These are phyloP conservation scores for Clavariopsis aquatica DNA, from an alignment of 495 filamentous ascomycete species.

Conservation along the genomic window DNA sequence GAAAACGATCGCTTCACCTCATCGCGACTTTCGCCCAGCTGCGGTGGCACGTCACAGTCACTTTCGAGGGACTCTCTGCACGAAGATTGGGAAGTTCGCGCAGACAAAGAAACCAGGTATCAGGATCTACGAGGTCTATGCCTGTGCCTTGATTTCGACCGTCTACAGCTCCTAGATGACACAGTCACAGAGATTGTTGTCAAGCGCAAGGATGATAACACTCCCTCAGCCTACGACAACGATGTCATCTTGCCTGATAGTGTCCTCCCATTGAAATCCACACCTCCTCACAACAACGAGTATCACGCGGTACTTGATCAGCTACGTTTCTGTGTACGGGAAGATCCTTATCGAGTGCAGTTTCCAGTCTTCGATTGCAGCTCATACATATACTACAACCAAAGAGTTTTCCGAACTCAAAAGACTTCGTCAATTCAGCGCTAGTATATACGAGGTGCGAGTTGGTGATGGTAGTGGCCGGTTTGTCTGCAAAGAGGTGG, in stretches of 20 bases:
- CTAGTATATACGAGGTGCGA: not conserved
- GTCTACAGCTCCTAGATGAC: slow-evolving; percentile 29
- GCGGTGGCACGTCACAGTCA: slow-evolving; percentile 31
- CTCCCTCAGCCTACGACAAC: slow-evolving; percentile 1
- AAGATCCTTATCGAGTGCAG: slow-evolving; percentile 27
- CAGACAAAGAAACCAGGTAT: slow-evolving; percentile 18
- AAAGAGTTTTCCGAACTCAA: slow-evolving; percentile 15
- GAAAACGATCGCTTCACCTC: slow-evolving; percentile 19
- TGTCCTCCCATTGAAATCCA: slow-evolving; percentile 16
- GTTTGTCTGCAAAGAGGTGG: slow-evolving; percentile 1
- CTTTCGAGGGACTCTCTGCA: slow-evolving; percentile 37
- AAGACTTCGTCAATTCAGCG: slow-evolving; percentile 8
- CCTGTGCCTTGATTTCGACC: slow-evolving; percentile 32
- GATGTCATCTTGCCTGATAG: slow-evolving; percentile 6
- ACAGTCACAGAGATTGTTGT: slow-evolving; percentile 33
- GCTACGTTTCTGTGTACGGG: slow-evolving; percentile 22
- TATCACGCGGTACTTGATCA: slow-evolving; percentile 9
- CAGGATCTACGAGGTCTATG: slow-evolving; percentile 36
- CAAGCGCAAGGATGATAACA: slow-evolving; percentile 22
- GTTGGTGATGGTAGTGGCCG: not conserved
- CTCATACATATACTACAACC: slow-evolving; percentile 7
- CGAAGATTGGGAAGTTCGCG: slow-evolving; percentile 22
- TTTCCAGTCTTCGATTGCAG: slow-evolving; percentile 17
- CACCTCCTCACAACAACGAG: slow-evolving; percentile 16
- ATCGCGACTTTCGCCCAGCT: slow-evolving; percentile 2